Base-by-base conservation (phyloP, 2,329 filamentous ascomycete genomes). In the Biscogniauxia sp. region DNA sequence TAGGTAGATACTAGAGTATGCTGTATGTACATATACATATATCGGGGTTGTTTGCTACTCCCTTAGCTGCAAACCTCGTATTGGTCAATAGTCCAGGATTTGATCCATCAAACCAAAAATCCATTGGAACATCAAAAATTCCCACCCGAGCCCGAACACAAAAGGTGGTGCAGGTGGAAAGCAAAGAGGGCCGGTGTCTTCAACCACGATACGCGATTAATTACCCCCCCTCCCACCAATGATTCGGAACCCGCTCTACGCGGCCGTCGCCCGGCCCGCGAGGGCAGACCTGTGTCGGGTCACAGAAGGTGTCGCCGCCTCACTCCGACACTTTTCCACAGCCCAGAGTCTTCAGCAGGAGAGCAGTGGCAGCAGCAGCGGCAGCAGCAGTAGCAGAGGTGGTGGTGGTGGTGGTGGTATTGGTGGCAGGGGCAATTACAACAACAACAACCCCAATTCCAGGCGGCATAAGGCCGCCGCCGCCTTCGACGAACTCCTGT, bases 261-360 rank as follows among this genome's bases (percentile, higher is more conserved):
- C 69, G 63, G 68, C 67, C 61, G 51, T 64, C 53, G 61, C 67
- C 64, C 70, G 67, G 61, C 49, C 68, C 13, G 37, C 13, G 56
- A 68, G 70, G 57, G 63, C 69, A 57, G 71, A 73, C 54, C 23
- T 74, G 19, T 59, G 23, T 26, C 69, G 72, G 13, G 69, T 70
- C 51, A 57, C 66, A 8, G 71, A 74, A 37, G 71, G 72, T 56
- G 72, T 74, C 61, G 64, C 71, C 1, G 62, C 67, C 26, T 70
- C 70, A 15, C 68, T 74, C 20, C 70, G 73, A 17, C 65, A 69
- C 53, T 74, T 74, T 64, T 73, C 71, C 54, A 59, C 67, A 54
- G 69, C 71, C 23, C 71, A 71, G 58, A 64, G 61, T 49, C 70
- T 13, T 20, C 45, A 55, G 17, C 28, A 54, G 25, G 41, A 62